These are phyloP conservation scores for Mycosphaerelloides madeirae DNA, from an alignment of 2,329 filamentous ascomycete species.

Conservation along the genomic window DNA sequence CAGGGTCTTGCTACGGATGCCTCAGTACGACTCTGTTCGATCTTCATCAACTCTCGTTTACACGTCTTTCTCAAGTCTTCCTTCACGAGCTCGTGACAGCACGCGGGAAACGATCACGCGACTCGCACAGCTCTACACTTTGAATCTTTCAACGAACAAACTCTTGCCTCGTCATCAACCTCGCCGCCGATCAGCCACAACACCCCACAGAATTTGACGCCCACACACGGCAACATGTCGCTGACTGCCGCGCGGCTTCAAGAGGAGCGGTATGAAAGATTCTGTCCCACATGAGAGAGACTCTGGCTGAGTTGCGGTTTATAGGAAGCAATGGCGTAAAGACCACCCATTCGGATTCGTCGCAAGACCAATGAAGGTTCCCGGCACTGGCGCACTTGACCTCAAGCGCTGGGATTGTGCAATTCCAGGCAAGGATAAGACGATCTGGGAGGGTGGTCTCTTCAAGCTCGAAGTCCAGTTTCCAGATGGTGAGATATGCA, in stretches of 20 bases:
- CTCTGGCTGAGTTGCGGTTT: slow-evolving; percentile 7
- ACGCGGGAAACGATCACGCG: background rate
- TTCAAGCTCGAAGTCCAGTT: slow-evolving; percentile 94
- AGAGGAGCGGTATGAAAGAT: slow-evolving; percentile 68
- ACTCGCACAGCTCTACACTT: background rate
- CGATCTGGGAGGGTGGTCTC: slow-evolving; percentile 93
- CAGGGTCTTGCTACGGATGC: too few species aligned
- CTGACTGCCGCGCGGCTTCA: slow-evolving; percentile 83
- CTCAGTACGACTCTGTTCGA: too few species aligned
- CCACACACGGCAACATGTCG: slow-evolving; percentile 56
- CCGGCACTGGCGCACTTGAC: slow-evolving; percentile 71
- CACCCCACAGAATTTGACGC: slow-evolving; percentile 9
- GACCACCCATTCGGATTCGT: slow-evolving; percentile 98
- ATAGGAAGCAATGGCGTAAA: slow-evolving; percentile 90
- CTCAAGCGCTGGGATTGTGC: slow-evolving; percentile 96
- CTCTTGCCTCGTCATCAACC: background rate
- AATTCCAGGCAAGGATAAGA: slow-evolving; percentile 92
- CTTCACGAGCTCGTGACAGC: background rate
- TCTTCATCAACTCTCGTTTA: too few species aligned
- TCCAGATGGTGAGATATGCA: slow-evolving; percentile 68
- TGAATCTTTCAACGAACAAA: background rate
- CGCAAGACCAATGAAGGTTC: slow-evolving; percentile 76
- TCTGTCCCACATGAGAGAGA: background rate
- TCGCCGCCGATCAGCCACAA: background rate
- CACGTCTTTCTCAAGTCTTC: too few species aligned